Percentiles rank a stretch among this genome's conserved stretches.
These are phyloP conservation scores for Psilocybe subaeruginosa DNA, from an alignment of 768 basidiomycete genomes.

Conservation along the genomic window DNA sequence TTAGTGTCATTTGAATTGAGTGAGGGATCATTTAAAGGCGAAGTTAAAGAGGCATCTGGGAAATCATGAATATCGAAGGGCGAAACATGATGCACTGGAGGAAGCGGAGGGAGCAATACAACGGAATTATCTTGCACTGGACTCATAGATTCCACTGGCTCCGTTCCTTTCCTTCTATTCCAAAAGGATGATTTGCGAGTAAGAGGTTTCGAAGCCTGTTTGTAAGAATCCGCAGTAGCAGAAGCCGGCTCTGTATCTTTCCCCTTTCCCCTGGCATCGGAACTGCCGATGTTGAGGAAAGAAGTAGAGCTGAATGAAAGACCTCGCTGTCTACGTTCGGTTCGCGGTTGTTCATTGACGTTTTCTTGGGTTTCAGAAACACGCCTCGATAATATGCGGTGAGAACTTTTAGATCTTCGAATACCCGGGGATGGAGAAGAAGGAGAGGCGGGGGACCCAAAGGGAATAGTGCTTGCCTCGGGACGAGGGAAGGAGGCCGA, in stretches of 20 bases:
- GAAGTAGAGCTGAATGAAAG: constrained; percentile 57
- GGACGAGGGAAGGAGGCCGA: constrained; percentile 44
- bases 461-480: constrained; percentile 54
- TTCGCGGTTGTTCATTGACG: constrained; percentile 20
- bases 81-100: constrained; percentile 31
- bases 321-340: constrained; percentile 47
- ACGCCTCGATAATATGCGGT: constrained; percentile 27
- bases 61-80: constrained; percentile 25
- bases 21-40: neutral
- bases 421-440: constrained; percentile 26
- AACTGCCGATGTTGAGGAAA: constrained; percentile 35
- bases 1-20: neutral
- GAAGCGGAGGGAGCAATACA: constrained; percentile 25
- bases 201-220: constrained; percentile 40
- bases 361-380: constrained; percentile 30
- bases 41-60: neutral
- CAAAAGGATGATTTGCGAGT: constrained; percentile 71
- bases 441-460: constrained; percentile 33
- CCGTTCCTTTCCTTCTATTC: constrained; percentile 47
- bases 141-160: constrained; percentile 13
- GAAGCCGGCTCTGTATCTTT: constrained; percentile 35
- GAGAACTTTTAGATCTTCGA: constrained; percentile 58
- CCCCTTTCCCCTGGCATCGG: constrained; percentile 49
- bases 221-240: constrained; percentile 15
- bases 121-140: constrained; percentile 4